Evolutionary conservation across 2,329 filamentous ascomycete species (phyloP).

Genomic region (Chaetomiaceae sp.): DNA sequence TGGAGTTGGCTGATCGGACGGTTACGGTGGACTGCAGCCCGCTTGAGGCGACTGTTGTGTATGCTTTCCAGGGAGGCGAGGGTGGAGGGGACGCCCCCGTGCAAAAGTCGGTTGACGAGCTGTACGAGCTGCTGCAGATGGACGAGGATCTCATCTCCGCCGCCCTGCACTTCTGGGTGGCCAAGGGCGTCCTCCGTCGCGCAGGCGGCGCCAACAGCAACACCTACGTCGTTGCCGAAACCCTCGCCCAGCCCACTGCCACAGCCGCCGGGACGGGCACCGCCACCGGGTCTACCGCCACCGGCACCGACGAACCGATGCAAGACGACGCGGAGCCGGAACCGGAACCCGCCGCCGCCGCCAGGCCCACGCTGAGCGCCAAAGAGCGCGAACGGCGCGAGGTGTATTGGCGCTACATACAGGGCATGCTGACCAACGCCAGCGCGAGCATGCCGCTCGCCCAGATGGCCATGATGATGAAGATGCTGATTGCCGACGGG

Average conservation of each 20-base stretch:
- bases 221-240: constrained; percentile 65
- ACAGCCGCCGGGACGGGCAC: constrained; percentile 20
- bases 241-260: constrained; percentile 32
- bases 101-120: constrained; percentile 46
- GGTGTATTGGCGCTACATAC: constrained; percentile 87
- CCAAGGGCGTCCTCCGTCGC: constrained; percentile 60
- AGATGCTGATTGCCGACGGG: constrained; percentile 81
- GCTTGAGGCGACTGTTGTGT: constrained; percentile 83
- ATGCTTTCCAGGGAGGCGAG: constrained; percentile 62
- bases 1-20: constrained; percentile 77
- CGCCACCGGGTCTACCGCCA: constrained; percentile 22
- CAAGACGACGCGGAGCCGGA: constrained; percentile 21
- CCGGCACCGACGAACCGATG: constrained; percentile 20
- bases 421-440: constrained; percentile 92
- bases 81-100: constrained; percentile 33
- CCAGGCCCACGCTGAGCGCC: constrained; percentile 44
- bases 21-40: constrained; percentile 69
- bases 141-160: constrained; percentile 65
- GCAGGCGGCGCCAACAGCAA: constrained; percentile 34
- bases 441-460: constrained; percentile 71
- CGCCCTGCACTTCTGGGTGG: constrained; percentile 68
- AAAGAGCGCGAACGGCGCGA: constrained; percentile 56
- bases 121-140: constrained; percentile 59
- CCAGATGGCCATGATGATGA: constrained; percentile 90
- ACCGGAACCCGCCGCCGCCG: constrained; percentile 15